A percentile compares a stretch with the other conserved stretches of the same genome.
Evolutionary conservation across 495 filamentous ascomycete genomes (phyloP).

Genomic region (Pseudoneurospora amorphoporcata): DNA sequence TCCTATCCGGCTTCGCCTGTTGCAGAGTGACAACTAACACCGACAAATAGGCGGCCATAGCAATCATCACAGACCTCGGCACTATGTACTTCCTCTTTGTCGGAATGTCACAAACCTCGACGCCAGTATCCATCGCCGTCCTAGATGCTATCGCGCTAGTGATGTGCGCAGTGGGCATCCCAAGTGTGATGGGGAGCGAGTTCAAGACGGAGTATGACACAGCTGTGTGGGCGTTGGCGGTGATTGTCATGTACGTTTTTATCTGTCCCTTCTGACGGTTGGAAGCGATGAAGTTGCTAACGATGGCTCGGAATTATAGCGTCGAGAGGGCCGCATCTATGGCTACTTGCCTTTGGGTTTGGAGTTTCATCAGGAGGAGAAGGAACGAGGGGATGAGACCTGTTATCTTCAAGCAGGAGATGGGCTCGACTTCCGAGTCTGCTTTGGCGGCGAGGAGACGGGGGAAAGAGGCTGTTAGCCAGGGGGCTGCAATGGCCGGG

Average conservation of each 20-base stretch:
- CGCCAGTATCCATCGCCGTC: not conserved
- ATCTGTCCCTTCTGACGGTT: not conserved
- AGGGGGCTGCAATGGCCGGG: not conserved
- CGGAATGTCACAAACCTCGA: not conserved
- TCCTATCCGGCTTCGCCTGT: not conserved
- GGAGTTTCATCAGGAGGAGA: not conserved
- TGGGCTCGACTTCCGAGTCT: not conserved
- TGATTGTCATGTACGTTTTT: not conserved
- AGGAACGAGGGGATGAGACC: not conserved
- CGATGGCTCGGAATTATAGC: not conserved
- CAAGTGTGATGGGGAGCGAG: not conserved
- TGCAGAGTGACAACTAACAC: not conserved
- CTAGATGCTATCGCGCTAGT: not conserved
- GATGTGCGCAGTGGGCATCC: constrained; percentile 1
- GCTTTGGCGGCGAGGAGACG: not conserved
- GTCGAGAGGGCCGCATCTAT: not conserved
- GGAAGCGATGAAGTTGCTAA: not conserved
- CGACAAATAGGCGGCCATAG: not conserved
- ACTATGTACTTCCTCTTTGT: not conserved
- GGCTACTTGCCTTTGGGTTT: not conserved
- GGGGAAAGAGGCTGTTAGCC: not conserved
- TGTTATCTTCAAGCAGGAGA: not conserved
- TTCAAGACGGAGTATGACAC: constrained; percentile 1
- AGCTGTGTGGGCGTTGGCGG: not conserved
- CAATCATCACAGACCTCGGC: not conserved